These are phyloP conservation scores for Russula sp. DNA, from an alignment of 768 basidiomycete genomes.

Conservation along the genomic window DNA sequence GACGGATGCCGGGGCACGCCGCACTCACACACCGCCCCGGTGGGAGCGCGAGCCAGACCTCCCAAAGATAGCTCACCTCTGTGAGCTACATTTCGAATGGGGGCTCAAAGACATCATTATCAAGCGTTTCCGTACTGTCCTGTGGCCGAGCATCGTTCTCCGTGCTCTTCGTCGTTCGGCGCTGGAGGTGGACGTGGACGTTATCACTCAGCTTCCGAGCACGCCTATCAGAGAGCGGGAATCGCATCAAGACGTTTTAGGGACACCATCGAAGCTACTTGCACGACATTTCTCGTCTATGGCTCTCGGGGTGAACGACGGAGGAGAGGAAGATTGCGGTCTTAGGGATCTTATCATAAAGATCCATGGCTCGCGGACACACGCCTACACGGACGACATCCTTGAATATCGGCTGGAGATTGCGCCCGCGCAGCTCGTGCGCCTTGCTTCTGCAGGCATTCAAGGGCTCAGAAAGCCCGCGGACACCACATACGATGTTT, in stretches of 20 bases:
- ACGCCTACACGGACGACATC: conserved; percentile 61
- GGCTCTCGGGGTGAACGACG: conserved; percentile 27
- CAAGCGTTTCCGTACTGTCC: conserved; percentile 74
- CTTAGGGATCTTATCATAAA: conserved; percentile 48
- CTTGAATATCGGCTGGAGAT: conserved; percentile 80
- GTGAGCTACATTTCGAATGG: conserved; percentile 91
- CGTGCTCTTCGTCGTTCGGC: conserved; percentile 62
- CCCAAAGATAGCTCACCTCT: conserved; percentile 62
- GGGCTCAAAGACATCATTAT: conserved; percentile 76
- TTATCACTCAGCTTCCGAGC: conserved; percentile 28
- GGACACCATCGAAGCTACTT: conserved; percentile 46
- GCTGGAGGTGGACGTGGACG: conserved; percentile 28
- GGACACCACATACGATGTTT: conserved; percentile 22
- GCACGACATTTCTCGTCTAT: conserved; percentile 48
- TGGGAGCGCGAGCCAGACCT: conserved; percentile 60
- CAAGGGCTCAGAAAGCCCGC: conserved; percentile 45
- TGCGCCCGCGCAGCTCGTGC: conserved; percentile 57
- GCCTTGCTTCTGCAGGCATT: conserved; percentile 58
- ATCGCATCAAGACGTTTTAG: conserved; percentile 18
- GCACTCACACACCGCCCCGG: conserved; percentile 28
- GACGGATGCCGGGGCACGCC: conserved; percentile 36
- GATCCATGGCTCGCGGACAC: conserved; percentile 57
- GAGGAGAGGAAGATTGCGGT: conserved; percentile 30
- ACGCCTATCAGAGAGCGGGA: conserved; percentile 3
- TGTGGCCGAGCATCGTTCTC: conserved; percentile 71